Base-by-base conservation (phyloP, 495 filamentous ascomycete genomes). In the Paragyromitra xinjiangensis region DNA sequence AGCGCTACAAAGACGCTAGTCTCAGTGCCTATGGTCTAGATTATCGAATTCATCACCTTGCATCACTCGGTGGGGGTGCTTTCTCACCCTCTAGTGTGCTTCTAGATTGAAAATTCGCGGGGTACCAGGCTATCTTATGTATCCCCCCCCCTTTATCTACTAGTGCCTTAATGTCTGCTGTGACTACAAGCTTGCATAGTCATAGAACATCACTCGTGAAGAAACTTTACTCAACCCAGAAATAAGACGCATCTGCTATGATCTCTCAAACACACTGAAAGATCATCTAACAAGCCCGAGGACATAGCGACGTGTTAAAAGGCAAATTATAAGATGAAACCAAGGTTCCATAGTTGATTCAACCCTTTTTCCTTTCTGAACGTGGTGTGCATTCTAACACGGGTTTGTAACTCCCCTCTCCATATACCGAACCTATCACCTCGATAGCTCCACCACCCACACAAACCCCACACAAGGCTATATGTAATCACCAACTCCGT, bases 51-150 rank as follows among this genome's bases (percentile, higher is more conserved):
- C 26, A 44, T 66, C 64, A 66, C 26, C 3, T 37, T 6, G 14
- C 40, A 66, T 66, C 64, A 66, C 64, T 66, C 64, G 64, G 26
- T 6, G 24, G n/a, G 19, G 29, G 29, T 34, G 29, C 29, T 34
- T 34, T 34, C 2, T 34, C n/a, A 53, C 6, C 16, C 16, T 16
- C 44, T 48, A 16, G 16, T 48, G 3, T 48, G 44, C 44, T 48
- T 9, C 7, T 16, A 48, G 3, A 16, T 4, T 9, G 44, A 48
- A 2, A 16, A 16, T 1, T 48, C 11, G 44, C 44, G 14, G 3
- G 5, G 8, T 0, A 9, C 5, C 44, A 9, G 3, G 16, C 44
- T 2, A 48, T 48, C 16, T 11, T 48, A 48, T 16, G 16, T 16
- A 34, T 34, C 29, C 3, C 4, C 4, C 29, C 29, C 29, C 19